Base-by-base conservation (phyloP, 768 basidiomycete genomes). In the Collybia mongolica region DNA sequence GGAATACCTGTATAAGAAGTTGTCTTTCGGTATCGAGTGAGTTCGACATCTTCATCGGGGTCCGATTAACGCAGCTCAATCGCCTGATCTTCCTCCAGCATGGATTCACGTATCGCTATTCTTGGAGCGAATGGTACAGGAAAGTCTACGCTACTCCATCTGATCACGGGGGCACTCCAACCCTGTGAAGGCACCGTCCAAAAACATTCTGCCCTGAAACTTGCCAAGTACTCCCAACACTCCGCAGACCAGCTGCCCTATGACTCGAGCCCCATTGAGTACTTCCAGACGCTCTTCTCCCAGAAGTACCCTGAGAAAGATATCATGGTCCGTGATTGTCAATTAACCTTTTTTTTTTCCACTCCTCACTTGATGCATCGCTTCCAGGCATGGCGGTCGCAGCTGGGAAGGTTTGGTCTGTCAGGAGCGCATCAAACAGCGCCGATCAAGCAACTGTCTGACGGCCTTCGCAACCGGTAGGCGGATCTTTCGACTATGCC, bases 171-270 rank as follows among this genome's bases (percentile, higher is more conserved):
- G 50, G 77, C 64, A 8, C 79, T 95, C 35, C 86, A 88, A 50
- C 93, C 96, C 1, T 72, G 71, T 56, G 81, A 88, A 66, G 97
- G 97, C 44, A 93, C 91, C 35, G 67, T 99, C 58, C 90, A 89
- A 44, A 92, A 92, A 62, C 97, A 99, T 67, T 75, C 87, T 38
- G 79, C 77, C 17, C 81, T 99, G 60, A 99, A 99, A 70, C 83
- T 99, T 51, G 91, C 94, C 57, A 99, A 98, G 71, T 99, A 99
- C 78, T 93, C 90, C 5, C 97, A 99, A 73, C 97, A 99, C 75
- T 92, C 89, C 47, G 95, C 97, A 23, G 97, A 99, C 70, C 97
- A 99, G 69, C 83, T 99, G 8, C 97, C 97, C 20, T 99, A 97
- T 69, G 86, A 95, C 54, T 81, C 81, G 65, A 76, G 83, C 20